Percentiles rank a stretch among this genome's conserved stretches.
These are phyloP conservation scores for Huntiella moniliformis DNA, from an alignment of 2,329 filamentous ascomycete species.

Conservation along the genomic window DNA sequence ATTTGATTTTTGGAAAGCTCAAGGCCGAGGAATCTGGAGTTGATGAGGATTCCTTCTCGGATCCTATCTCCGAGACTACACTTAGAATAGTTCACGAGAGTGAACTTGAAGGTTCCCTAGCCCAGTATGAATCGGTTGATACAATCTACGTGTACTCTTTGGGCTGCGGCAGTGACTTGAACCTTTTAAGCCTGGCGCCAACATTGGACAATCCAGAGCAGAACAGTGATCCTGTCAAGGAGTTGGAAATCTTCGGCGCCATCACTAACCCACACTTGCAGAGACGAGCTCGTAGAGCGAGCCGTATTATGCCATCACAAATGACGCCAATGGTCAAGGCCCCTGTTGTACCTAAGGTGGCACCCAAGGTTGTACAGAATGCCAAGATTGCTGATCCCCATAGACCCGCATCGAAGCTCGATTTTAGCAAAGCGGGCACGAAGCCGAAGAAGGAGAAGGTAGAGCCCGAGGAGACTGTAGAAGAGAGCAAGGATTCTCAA, in stretches of 20 bases:
- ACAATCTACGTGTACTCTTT: slow-evolving; percentile 61
- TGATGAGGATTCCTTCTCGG: slow-evolving; percentile 31
- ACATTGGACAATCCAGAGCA: background rate
- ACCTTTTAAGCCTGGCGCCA: slow-evolving; percentile 5
- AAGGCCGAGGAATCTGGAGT: slow-evolving; percentile 25
- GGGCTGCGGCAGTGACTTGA: slow-evolving; percentile 25
- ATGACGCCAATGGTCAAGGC: background rate
- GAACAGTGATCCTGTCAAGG: slow-evolving; percentile 1
- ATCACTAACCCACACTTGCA: slow-evolving; percentile 4
- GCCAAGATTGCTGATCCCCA: background rate
- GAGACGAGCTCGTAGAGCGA: slow-evolving; percentile 1
- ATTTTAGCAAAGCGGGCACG: slow-evolving; percentile 2
- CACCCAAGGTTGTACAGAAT: too few relatives aligned
- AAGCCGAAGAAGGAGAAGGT: background rate
- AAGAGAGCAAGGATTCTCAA: background rate
- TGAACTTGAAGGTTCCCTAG: slow-evolving; percentile 47
- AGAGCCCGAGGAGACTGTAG: background rate
- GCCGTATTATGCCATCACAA: background rate
- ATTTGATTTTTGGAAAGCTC: slow-evolving; percentile 59
- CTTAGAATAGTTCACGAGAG: slow-evolving; percentile 56
- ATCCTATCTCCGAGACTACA: slow-evolving; percentile 34
- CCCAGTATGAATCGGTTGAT: slow-evolving; percentile 50
- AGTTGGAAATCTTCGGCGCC: slow-evolving; percentile 5
- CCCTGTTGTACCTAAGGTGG: background rate
- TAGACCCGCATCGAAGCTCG: background rate